Conservation (phyloP, 306 rosid genomes). For the Carpinus fangiana region DNA sequence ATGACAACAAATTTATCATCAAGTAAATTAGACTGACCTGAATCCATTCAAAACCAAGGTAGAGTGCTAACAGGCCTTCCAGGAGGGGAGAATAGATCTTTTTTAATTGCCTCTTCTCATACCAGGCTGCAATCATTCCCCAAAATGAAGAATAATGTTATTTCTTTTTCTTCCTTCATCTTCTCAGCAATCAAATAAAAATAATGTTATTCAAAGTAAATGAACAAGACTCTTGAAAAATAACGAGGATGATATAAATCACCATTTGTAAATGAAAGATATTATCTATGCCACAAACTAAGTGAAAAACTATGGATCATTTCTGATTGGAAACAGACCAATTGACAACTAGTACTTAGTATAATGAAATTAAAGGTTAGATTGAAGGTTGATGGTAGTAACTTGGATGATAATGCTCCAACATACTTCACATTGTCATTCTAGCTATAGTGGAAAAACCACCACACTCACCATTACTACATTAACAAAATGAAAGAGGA, state of each 20-base stretch:
- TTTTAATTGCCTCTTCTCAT: constrained; percentile 84
- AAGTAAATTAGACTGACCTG: constrained; percentile 50
- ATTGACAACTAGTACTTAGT: too few species aligned
- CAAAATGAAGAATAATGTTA: constrained; percentile 10
- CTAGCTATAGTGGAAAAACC: neutral
- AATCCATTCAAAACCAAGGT: constrained; percentile 95
- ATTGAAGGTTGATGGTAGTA: too few species aligned
- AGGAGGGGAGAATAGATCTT: constrained; percentile 94
- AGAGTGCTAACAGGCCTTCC: constrained; percentile 92
- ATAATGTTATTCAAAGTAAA: too few species aligned
- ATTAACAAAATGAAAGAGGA: too few species aligned
- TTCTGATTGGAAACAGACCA: too few species aligned
- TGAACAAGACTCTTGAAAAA: too few species aligned
- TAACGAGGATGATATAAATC: too few species aligned
- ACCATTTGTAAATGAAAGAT: too few species aligned
- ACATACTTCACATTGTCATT: neutral
- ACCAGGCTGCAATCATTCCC: constrained; percentile 74
- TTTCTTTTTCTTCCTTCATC: neutral
- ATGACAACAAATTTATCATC: neutral
- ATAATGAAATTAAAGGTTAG: too few species aligned
- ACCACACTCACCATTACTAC: neutral
- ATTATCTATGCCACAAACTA: too few species aligned
- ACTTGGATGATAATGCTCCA: too few species aligned
- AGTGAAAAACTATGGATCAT: too few species aligned
- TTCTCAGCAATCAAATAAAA: neutral